phyloP scores from a whole-genome alignment of 73 alveolate genomes.

The Paramecium octaurelia region DNA sequence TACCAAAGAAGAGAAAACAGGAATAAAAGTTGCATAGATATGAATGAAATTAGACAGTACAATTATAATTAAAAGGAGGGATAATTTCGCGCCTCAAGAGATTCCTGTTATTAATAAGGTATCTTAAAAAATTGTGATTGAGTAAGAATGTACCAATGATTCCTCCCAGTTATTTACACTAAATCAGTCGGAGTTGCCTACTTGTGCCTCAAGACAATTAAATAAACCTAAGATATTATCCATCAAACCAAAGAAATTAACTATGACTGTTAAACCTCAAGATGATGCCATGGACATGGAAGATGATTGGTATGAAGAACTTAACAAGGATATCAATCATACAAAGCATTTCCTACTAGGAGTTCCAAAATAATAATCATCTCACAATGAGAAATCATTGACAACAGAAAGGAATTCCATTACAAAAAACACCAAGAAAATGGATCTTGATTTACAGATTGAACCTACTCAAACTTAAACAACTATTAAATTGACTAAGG shows the following conservation, averaged over 20 bases:
- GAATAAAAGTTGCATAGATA: slow-evolving; percentile 5
- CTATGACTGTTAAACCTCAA: not conserved
- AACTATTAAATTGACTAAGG: not conserved
- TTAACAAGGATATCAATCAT: not conserved
- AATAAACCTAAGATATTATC: not conserved
- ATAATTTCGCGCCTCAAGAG: slow-evolving; percentile 33
- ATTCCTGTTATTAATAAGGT: slow-evolving; percentile 38
- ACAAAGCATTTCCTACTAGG: not conserved
- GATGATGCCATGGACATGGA: not conserved
- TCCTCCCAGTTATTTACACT: not conserved
- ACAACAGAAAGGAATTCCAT: not conserved
- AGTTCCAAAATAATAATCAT: not conserved
- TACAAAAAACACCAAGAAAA: not conserved
- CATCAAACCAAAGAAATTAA: not conserved
- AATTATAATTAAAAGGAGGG: slow-evolving; percentile 33
- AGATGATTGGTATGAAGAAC: not conserved
- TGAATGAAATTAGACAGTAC: not conserved
- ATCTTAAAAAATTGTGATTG: slow-evolving; percentile 38
- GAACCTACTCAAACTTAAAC: slow-evolving; percentile 7
- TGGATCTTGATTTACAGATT: not conserved
- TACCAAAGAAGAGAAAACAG: not conserved
- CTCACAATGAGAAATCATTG: not conserved
- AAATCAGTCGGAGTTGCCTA: not conserved
- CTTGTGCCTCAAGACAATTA: not conserved
- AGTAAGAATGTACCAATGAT: slow-evolving; percentile 18